Conservation (phyloP, 2,329 filamentous ascomycete genomes). For the Domatiomyces catenatus region DNA sequence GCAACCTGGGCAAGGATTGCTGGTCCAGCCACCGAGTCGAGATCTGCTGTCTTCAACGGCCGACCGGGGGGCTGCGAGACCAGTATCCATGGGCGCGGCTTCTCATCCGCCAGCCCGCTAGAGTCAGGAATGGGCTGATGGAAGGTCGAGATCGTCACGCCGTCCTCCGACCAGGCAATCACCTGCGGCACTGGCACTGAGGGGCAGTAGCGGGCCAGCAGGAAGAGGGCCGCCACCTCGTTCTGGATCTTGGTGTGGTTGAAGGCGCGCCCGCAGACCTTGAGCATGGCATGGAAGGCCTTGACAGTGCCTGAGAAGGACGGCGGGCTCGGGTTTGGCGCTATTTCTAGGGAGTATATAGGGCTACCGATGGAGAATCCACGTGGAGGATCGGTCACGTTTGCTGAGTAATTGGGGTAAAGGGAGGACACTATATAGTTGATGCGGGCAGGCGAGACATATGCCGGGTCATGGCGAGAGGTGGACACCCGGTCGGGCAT, state of each 20-base stretch:
- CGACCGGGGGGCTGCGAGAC: conserved; percentile 1
- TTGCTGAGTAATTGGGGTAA: conserved; percentile 7
- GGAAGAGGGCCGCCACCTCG: conserved; percentile 9
- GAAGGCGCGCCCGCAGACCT: conserved; percentile 9
- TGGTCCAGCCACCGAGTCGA: conserved; percentile 7
- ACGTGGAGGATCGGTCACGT: conserved; percentile 5
- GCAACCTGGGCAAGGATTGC: conserved; percentile 4
- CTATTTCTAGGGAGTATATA: conserved; percentile 13
- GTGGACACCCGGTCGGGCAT: conserved; percentile 2
- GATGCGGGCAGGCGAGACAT: conserved; percentile 11
- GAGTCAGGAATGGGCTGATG: not conserved
- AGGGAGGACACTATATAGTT: conserved; percentile 6
- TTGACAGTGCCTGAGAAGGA: not conserved
- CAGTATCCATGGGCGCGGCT: conserved; percentile 5
- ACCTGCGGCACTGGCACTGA: conserved; percentile 8
- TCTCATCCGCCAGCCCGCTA: not conserved
- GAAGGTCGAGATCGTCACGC: conserved; percentile 7
- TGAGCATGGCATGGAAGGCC: conserved; percentile 7
- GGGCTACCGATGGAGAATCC: conserved; percentile 15
- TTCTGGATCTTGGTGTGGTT: conserved; percentile 11
- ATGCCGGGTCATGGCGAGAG: conserved; percentile 9
- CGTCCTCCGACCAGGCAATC: conserved; percentile 13
- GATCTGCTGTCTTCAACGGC: conserved; percentile 4
- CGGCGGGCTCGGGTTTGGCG: conserved; percentile 1
- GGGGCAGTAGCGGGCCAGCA: conserved; percentile 11